Conservation (phyloP, 768 basidiomycete species). For the Lentinula sp. region DNA sequence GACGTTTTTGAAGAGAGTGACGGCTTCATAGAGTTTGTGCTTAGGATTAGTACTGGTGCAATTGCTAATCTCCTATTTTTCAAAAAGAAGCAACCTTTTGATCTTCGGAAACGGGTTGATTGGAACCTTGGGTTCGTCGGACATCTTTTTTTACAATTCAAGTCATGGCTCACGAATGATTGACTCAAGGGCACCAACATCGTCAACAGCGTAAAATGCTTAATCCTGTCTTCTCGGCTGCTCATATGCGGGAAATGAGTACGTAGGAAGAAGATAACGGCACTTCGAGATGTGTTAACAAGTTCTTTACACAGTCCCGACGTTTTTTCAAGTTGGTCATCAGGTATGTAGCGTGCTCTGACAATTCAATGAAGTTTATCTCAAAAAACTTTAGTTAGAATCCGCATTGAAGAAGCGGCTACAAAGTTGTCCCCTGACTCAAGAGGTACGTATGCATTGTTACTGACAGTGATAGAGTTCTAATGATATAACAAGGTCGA, state of each 20-base stretch:
- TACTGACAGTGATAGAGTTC: not conserved
- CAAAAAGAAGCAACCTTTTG: not conserved
- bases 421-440: not conserved
- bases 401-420: not conserved
- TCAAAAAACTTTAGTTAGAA: not conserved
- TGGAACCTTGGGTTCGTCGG: not conserved
- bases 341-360: not conserved
- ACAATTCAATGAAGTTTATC: not conserved
- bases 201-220: constrained; percentile 27
- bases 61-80: too few relatives aligned
- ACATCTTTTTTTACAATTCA: not conserved
- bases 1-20: constrained; percentile 1
- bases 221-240: constrained; percentile 27
- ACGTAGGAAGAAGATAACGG: constrained; percentile 6
- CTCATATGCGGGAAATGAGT: constrained; percentile 25
- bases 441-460: not conserved
- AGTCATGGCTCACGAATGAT: not conserved
- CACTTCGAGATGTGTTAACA: not conserved
- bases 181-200: constrained; percentile 18
- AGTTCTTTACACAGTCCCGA: not conserved
- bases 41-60: too few relatives aligned
- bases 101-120: constrained; percentile 1
- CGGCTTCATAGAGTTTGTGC: not conserved
- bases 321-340: not conserved
- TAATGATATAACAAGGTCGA: not conserved